Conservation (phyloP, 495 filamentous ascomycete genomes). For the Halenospora varia region DNA sequence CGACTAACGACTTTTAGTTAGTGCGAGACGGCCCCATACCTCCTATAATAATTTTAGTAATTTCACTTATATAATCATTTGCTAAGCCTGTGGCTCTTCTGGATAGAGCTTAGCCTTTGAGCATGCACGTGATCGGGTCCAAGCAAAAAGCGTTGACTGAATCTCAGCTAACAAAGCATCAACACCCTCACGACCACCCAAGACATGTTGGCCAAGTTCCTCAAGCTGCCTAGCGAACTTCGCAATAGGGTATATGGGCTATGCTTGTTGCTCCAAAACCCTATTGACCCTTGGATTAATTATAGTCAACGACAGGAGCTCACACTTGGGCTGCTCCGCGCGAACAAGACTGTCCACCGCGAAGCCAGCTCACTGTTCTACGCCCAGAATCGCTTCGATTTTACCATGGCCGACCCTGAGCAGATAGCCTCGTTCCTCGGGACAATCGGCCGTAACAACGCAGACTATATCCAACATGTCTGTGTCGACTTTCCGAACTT, state of each 20-base stretch:
- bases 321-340: slow-evolving; percentile 8
- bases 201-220: slow-evolving; percentile 17
- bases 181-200: slow-evolving; percentile 14
- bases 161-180: slow-evolving; percentile 12
- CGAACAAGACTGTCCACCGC: slow-evolving; percentile 13
- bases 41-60: neutral
- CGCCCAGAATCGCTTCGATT: slow-evolving; percentile 17
- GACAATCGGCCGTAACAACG: slow-evolving; percentile 8
- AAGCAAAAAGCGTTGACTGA: slow-evolving; percentile 5
- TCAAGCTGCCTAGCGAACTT: slow-evolving; percentile 17
- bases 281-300: slow-evolving; percentile 7
- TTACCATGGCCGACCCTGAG: slow-evolving; percentile 3
- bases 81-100: slow-evolving; percentile 1
- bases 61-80: slow-evolving; percentile 4
- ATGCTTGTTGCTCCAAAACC: slow-evolving; percentile 14
- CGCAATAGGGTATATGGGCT: slow-evolving; percentile 18
- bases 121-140: too few relatives aligned
- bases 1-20: too few relatives aligned
- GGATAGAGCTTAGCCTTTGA: too few relatives aligned
- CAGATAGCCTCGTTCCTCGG: slow-evolving; percentile 10
- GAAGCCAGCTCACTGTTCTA: slow-evolving; percentile 16
- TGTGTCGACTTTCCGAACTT: slow-evolving; percentile 13
- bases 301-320: slow-evolving; percentile 2
- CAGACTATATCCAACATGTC: slow-evolving; percentile 11
- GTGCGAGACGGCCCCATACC: neutral